These are phyloP conservation scores for Penicillium chermesinum DNA, from an alignment of 495 filamentous ascomycete genomes.

Conservation along the genomic window DNA sequence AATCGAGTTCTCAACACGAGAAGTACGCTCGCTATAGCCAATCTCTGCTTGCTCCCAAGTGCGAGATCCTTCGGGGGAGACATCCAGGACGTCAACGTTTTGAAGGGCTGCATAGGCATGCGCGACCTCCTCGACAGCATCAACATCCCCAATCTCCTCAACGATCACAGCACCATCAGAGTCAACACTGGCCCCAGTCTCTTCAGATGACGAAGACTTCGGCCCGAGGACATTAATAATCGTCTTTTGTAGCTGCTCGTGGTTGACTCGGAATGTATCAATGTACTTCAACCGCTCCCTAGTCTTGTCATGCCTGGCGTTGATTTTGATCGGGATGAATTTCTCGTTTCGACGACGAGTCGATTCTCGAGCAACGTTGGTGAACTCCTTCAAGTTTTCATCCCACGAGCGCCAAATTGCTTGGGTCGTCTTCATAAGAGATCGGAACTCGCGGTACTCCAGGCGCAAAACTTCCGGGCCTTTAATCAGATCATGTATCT, in stretches of 20 bases:
- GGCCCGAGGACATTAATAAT: conserved; percentile 91
- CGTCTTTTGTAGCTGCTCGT: conserved; percentile 93
- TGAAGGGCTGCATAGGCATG: conserved; percentile 90
- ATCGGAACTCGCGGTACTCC: conserved; percentile 83
- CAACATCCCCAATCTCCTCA: conserved; percentile 94
- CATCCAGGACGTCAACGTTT: conserved; percentile 92
- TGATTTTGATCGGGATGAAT: conserved; percentile 97
- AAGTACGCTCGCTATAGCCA: conserved; percentile 92
- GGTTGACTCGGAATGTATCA: conserved; percentile 85
- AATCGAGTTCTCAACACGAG: conserved; percentile 96
- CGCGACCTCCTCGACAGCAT: conserved; percentile 94
- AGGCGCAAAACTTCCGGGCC: conserved; percentile 86
- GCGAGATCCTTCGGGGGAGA: conserved; percentile 79
- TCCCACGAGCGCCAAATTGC: conserved; percentile 91
- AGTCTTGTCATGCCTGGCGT: conserved; percentile 73
- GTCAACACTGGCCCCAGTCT: conserved; percentile 39
- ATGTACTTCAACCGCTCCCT: conserved; percentile 91
- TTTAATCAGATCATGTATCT: conserved; percentile 77
- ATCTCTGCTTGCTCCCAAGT: conserved; percentile 90
- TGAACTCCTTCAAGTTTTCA: conserved; percentile 93
- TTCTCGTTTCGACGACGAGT: conserved; percentile 87
- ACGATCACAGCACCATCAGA: conserved; percentile 63
- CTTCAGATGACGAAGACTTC: conserved; percentile 45
- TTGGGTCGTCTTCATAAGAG: conserved; percentile 74
- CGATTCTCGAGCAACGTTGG: conserved; percentile 90